Evolutionary conservation across 2,329 filamentous ascomycete genomes (phyloP), one percentile per base, ranked within the genome.

Genomic region (Arthrobotrys entomopaga): DNA sequence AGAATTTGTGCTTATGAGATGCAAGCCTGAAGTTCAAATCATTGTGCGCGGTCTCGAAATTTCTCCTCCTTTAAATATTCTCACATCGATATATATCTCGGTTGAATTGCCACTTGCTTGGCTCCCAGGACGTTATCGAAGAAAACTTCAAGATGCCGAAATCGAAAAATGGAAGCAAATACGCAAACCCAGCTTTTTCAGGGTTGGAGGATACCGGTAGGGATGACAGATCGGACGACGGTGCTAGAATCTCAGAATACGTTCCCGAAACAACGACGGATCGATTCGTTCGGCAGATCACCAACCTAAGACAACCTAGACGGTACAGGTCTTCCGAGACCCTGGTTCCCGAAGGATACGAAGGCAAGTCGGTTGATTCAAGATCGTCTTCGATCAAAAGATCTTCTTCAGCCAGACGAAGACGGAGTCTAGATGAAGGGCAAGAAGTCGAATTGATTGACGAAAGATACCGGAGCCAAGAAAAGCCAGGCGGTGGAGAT

Each of bases 121-220:
- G 29, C 10, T 34, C 10, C 29, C 34, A 2, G 7, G 34, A 24
- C n/a, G 7, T 42, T 58, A 7, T 46, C 38, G 8, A 19, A 38
- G 15, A 20, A 13, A 58, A 4, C 40, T 59, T 29, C 20, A 8
- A 58, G 22, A 73, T 73, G 69, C 65, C 69, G 26, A 60, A 40
- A 8, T 59, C 69, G 26, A 34, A 34, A 34, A 34, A 6, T 34
- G 38, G 19, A 4, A 29, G 56, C 5, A 53, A 50, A 42, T 66
- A 73, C 16, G 19, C 61, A 22, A 73, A 73, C 22, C 69, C 69
- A 11, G 64, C 64, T 11, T 73, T 73, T 20, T 48, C 24, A 40
- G 67, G 54, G 22, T 20, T 34, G 4, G 38, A 16, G 22, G 65
- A 26, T 22, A 3, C n/a, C 15, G 10, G 19, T n/a, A 26, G 49